A percentile compares a stretch with the other conserved stretches of the same genome.
Evolutionary conservation across 495 filamentous ascomycete species (phyloP).

Genomic region (Neurospora terricola): DNA sequence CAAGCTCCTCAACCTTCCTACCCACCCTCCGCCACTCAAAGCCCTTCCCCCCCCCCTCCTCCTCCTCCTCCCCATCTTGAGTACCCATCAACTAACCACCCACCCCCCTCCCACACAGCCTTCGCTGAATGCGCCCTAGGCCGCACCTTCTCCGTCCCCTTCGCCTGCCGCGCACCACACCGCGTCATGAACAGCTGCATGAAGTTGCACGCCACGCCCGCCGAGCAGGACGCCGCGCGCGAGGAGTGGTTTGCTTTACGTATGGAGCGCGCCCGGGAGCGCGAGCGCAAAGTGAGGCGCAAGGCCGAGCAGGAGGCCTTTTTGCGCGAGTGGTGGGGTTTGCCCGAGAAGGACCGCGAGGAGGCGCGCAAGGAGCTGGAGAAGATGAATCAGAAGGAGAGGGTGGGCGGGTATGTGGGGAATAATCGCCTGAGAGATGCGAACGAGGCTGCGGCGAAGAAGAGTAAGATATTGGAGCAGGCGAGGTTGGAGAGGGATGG

Average conservation of each 20-base stretch:
- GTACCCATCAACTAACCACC: not conserved
- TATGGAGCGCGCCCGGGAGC: conserved; percentile 52
- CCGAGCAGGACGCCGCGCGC: conserved; percentile 77
- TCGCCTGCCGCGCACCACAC: conserved; percentile 68
- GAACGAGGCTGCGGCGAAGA: not conserved
- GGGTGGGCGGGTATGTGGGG: conserved; percentile 25
- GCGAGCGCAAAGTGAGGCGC: conserved; percentile 48
- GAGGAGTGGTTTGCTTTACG: conserved; percentile 85
- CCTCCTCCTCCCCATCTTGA: conserved; percentile 1
- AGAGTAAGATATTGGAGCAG: not conserved
- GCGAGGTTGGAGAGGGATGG: not conserved
- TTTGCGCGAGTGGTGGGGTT: conserved; percentile 50
- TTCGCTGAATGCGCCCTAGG: conserved; percentile 79
- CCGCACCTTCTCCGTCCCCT: conserved; percentile 76
- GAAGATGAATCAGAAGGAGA: conserved; percentile 27
- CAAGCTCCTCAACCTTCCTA: not conserved
- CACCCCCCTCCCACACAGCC: conserved; percentile 37
- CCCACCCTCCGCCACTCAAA: not conserved
- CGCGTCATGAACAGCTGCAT: conserved; percentile 90
- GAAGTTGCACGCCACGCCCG: conserved; percentile 70
- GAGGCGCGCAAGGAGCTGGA: conserved; percentile 25
- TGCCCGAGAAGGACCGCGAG: conserved; percentile 40
- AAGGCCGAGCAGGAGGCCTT: conserved; percentile 48
- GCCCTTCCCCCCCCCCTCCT: not conserved
- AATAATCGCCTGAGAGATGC: conserved; percentile 3